phyloP scores from a whole-genome alignment of 2,329 filamentous ascomycete genomes.

The Claviceps digitariae region DNA sequence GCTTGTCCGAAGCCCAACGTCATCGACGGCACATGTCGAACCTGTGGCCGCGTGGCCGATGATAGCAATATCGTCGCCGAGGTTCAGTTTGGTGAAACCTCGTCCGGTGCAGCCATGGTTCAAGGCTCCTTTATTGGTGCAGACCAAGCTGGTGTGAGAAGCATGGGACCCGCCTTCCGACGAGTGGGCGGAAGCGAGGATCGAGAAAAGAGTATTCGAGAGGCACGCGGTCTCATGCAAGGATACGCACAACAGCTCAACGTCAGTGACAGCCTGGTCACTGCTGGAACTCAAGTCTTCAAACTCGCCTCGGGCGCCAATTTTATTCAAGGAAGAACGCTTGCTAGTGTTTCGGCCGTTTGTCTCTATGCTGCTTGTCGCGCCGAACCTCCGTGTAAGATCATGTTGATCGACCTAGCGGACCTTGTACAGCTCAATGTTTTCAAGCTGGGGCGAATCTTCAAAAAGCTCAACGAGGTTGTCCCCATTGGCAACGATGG shows the following conservation, averaged over 20 bases:
- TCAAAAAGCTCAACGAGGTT: conserved; percentile 66
- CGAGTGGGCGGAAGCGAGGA: conserved; percentile 45
- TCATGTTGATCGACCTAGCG: conserved; percentile 92
- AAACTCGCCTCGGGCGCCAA: conserved; percentile 61
- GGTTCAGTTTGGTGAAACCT: conserved; percentile 78
- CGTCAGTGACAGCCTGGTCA: conserved; percentile 48
- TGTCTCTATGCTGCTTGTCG: conserved; percentile 84
- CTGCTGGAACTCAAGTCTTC: conserved; percentile 58
- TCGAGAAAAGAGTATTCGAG: conserved; percentile 45
- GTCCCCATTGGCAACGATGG: conserved; percentile 55
- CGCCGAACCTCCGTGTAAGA: conserved; percentile 60
- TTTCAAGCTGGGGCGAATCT: conserved; percentile 79
- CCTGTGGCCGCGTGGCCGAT: conserved; percentile 72
- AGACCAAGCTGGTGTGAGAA: conserved; percentile 68
- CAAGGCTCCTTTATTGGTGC: conserved; percentile 81
- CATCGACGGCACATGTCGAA: conserved; percentile 58
- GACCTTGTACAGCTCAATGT: conserved; percentile 77
- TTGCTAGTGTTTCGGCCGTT: conserved; percentile 76
- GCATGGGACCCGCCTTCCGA: conserved; percentile 48
- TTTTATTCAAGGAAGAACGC: conserved; percentile 75
- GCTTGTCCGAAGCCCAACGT: conserved; percentile 48
- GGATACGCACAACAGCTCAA: conserved; percentile 47
- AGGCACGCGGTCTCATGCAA: conserved; percentile 44
- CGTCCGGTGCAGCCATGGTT: conserved; percentile 74
- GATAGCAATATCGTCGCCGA: conserved; percentile 87